These are phyloP conservation scores for Sporobolomyces pararoseus DNA, from an alignment of 768 basidiomycete genomes.

Conservation along the genomic window DNA sequence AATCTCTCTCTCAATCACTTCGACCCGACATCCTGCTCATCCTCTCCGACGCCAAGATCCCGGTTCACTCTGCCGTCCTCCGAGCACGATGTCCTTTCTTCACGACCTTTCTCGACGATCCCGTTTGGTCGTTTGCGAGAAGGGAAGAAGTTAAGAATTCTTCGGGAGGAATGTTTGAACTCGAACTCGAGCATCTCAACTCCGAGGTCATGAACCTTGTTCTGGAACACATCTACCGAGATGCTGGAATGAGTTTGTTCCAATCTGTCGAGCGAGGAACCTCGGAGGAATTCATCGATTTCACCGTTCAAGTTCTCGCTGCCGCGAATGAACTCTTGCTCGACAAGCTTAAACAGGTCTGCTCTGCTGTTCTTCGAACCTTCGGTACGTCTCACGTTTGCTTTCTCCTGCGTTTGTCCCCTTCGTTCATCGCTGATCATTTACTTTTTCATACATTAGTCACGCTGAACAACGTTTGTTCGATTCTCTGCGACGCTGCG, in stretches of 20 bases:
- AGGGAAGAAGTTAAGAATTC: slow-evolving; percentile 54
- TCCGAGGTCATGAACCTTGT: slow-evolving; percentile 75
- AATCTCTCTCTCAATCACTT: slow-evolving; percentile 1
- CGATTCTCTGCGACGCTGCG: slow-evolving; percentile 74
- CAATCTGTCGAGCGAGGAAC: slow-evolving; percentile 64
- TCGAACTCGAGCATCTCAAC: slow-evolving; percentile 68
- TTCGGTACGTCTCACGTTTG: slow-evolving; percentile 39
- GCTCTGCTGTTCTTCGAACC: slow-evolving; percentile 64
- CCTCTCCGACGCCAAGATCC: slow-evolving; percentile 64
- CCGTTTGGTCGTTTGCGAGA: slow-evolving; percentile 65
- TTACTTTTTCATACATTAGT: slow-evolving; percentile 48
- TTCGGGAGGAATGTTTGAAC: slow-evolving; percentile 55
- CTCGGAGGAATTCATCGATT: slow-evolving; percentile 73
- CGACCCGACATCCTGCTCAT: slow-evolving; percentile 64
- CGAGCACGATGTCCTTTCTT: slow-evolving; percentile 81
- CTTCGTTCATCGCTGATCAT: too few species aligned
- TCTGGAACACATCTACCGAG: slow-evolving; percentile 71
- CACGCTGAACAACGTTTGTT: slow-evolving; percentile 70
- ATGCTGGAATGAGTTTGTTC: slow-evolving; percentile 63
- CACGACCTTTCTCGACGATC: slow-evolving; percentile 72
- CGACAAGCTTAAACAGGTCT: slow-evolving; percentile 76
- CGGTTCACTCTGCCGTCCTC: slow-evolving; percentile 69
- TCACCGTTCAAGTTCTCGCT: slow-evolving; percentile 79
- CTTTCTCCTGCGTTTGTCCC: not conserved
- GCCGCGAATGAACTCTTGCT: slow-evolving; percentile 86